Percentiles rank a stretch among this genome's conserved stretches.
Evolutionary conservation across 805 yeast genomes (phyloP).

Genomic region (Pichia cephalocereana): DNA sequence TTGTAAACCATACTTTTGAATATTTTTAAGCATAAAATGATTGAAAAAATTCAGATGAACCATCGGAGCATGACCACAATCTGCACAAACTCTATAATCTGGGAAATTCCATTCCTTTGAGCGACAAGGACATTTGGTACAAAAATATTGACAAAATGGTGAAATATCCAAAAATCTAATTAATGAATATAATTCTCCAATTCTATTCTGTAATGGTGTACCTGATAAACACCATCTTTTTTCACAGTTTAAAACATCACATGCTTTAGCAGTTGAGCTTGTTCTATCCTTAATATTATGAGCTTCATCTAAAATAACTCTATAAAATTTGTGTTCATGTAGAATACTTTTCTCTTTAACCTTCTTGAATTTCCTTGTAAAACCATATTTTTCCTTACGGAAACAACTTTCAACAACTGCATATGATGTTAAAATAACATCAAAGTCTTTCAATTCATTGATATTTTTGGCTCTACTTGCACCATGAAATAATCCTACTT

Average conservation of each 20-base stretch:
- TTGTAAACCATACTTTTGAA: constrained; percentile 74
- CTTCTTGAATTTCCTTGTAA: constrained; percentile 58
- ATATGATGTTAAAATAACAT: constrained; percentile 86
- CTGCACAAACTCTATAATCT: constrained; percentile 75
- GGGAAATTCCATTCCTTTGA: constrained; percentile 79
- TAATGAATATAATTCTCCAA: constrained; percentile 92
- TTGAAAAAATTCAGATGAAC: constrained; percentile 92
- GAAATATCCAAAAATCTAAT: constrained; percentile 73
- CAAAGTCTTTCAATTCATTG: constrained; percentile 51
- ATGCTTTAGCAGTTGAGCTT: constrained; percentile 89
- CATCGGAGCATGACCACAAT: constrained; percentile 90
- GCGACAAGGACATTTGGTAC: constrained; percentile 86
- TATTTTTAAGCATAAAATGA: constrained; percentile 90
- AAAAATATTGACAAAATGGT: constrained; percentile 84
- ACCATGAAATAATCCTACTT: constrained; percentile 76
- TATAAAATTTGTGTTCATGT: constrained; percentile 66
- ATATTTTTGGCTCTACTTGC: constrained; percentile 57
- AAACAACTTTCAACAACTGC: constrained; percentile 83
- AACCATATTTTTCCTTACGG: constrained; percentile 77
- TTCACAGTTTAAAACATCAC: constrained; percentile 58
- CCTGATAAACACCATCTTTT: constrained; percentile 92
- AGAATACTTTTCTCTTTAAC: constrained; percentile 69
- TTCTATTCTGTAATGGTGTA: constrained; percentile 92
- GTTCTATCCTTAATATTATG: constrained; percentile 95
- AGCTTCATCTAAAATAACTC: constrained; percentile 93